These are phyloP conservation scores for Acanthamoeba royreba DNA, from an alignment of 208 protist species.

Conservation along the genomic window DNA sequence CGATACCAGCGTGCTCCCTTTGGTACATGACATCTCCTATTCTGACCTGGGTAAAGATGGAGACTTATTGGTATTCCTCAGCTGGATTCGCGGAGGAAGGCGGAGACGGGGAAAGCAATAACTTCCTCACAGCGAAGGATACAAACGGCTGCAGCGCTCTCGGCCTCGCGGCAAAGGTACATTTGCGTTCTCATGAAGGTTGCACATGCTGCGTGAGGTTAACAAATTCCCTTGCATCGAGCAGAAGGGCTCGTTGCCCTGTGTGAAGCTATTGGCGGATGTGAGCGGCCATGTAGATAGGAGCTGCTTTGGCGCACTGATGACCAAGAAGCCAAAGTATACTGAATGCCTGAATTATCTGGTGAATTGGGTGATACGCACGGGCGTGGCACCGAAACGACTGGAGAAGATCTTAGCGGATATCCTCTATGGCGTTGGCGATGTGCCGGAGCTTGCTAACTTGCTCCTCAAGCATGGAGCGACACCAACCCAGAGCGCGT, in stretches of 20 bases:
- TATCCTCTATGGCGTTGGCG: not conserved
- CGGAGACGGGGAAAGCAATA: not conserved
- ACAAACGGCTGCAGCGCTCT: not conserved
- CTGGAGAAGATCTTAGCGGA: not conserved
- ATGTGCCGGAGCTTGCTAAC: not conserved
- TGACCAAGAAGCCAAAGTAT: not conserved
- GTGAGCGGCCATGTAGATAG: not conserved
- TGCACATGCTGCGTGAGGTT: not conserved
- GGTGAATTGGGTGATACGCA: not conserved
- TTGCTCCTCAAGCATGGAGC: not conserved
- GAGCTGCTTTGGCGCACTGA: not conserved
- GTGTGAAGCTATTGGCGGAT: not conserved
- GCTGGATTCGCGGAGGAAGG: not conserved
- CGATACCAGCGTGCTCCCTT: not conserved
- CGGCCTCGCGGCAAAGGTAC: not conserved
- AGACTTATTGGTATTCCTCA: no score
- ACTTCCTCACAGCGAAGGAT: not conserved
- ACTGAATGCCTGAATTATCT: not conserved
- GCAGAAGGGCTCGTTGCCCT: not conserved
- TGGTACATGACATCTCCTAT: not conserved
- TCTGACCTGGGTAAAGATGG: not conserved
- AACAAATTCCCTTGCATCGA: not conserved
- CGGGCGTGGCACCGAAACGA: not conserved
- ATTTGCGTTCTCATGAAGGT: not conserved
- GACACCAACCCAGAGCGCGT: not conserved